Evolutionary conservation across 495 filamentous ascomycete genomes (phyloP).

Genomic region (Thermochaetoides thermophila): DNA sequence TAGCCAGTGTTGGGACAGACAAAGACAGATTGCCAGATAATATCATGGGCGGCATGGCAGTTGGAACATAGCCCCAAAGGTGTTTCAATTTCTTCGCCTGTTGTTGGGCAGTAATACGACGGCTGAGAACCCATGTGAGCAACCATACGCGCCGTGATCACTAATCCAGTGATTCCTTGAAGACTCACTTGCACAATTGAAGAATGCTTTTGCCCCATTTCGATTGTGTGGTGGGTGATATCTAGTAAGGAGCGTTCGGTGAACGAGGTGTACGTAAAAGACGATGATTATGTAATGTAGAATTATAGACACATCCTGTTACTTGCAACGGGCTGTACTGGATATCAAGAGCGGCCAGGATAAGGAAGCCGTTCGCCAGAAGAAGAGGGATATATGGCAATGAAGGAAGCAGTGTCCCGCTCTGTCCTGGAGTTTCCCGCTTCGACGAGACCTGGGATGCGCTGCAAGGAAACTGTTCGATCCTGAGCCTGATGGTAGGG

Average conservation of each 20-base stretch:
- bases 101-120: constrained; percentile 19
- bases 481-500: no score
- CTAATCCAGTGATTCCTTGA: not conserved
- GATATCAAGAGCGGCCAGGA: no score
- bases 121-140: not conserved
- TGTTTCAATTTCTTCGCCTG: constrained; percentile 10
- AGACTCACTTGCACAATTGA: constrained; percentile 2
- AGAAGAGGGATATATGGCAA: no score
- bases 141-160: not conserved
- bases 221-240: not conserved
- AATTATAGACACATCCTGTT: no score
- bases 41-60: constrained; percentile 18
- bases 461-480: no score
- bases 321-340: no score
- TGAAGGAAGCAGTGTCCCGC: no score
- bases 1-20: constrained; percentile 23
- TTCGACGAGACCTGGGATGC: no score
- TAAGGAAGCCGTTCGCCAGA: no score
- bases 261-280: not conserved
- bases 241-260: no score
- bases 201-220: constrained; percentile 11
- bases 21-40: constrained; percentile 21
- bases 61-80: constrained; percentile 16
- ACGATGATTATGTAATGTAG: not conserved
- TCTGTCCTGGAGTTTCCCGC: no score